These are phyloP conservation scores for Curvularia hawaiiensis DNA, from an alignment of 2,329 filamentous ascomycete species.

Conservation along the genomic window DNA sequence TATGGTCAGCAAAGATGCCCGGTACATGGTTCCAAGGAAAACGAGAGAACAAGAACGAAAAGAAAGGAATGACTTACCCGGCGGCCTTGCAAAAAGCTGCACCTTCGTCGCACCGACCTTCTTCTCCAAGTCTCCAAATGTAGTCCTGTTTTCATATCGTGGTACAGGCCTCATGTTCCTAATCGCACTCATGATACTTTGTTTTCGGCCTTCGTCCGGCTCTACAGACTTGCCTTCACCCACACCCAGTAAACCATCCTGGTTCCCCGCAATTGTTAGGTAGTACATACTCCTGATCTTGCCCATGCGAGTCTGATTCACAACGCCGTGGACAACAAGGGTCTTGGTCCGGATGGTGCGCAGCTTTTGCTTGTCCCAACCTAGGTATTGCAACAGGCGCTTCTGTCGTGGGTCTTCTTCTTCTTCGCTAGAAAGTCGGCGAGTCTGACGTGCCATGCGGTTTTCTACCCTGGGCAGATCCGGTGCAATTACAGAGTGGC, in stretches of 20 bases:
- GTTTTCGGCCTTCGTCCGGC: constrained; percentile 66
- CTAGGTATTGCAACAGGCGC: constrained; percentile 62
- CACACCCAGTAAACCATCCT: constrained; percentile 82
- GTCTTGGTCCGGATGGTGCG: constrained; percentile 67
- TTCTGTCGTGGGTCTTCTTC: constrained; percentile 55
- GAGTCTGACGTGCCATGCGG: constrained; percentile 44
- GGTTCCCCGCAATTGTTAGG: constrained; percentile 84
- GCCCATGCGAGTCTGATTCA: constrained; percentile 94
- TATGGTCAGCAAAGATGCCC: not conserved
- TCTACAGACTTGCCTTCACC: constrained; percentile 90
- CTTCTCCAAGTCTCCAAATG: constrained; percentile 78
- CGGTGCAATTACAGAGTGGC: constrained; percentile 53
- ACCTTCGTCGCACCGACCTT: constrained; percentile 92
- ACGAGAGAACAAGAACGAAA: not conserved
- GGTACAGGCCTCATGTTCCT: constrained; percentile 91
- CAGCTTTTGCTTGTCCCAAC: constrained; percentile 57
- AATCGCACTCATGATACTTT: constrained; percentile 81
- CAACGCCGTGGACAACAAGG: constrained; percentile 74
- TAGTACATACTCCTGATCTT: constrained; percentile 82
- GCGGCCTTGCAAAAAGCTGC: constrained; percentile 79
- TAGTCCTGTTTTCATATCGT: constrained; percentile 89
- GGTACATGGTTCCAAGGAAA: not conserved
- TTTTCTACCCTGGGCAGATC: constrained; percentile 55
- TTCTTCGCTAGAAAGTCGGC: constrained; percentile 41
- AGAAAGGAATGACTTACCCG: constrained; percentile 65